Base-by-base conservation (phyloP, 179 eudicot genomes). In the Carnegiea gigantea region DNA sequence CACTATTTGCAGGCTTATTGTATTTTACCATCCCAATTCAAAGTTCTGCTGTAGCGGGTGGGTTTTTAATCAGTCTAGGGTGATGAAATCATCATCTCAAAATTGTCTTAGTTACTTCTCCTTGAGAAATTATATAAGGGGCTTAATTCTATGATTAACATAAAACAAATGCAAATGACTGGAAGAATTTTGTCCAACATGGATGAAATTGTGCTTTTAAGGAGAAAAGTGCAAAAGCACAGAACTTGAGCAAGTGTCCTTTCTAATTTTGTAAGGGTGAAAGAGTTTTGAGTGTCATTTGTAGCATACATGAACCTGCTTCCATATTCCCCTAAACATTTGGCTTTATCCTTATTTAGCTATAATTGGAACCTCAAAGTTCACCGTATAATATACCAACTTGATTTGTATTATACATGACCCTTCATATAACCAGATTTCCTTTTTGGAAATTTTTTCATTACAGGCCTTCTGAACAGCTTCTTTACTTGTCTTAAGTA, bases 131-230 rank as follows among this genome's bases (percentile, higher is more conserved):
- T 76, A 17, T 76, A 54, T 74, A 65, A 72, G 43, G 85, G 54
- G 76, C 80, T 77, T 76, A 79, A 78, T 59, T 70, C 51, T 76
- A 85, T 82, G 81, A 85, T 82, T 64, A 79, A 59, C 79, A 76
- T 70, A 79, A 40, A 76, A 79, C 81, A 85, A 82, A 82, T 79
- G 83, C 46, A 76, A 78, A 78, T 85, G 80, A 79, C 48, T 82
- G 79, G 51, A 79, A 70, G 70, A 57, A 46, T 76, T 85, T 79
- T 79, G 83, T 79, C 82, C 81, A 85, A 53, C 67, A 67, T 75
- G 48, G 68, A 85, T 80, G 70, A 80, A 77, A 62, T 82, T 54
- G 78, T 75, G 77, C 62, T 44, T 48, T 72, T 53, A 81, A 38
- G 70, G 76, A 73, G 71, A 73, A 73, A 84, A 78, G 48, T 36